Evolutionary conservation across 1,284 basidiomycete genomes (phyloP), one percentile per base, ranked within the genome.

Genomic region (Wolfiporia cocos): DNA sequence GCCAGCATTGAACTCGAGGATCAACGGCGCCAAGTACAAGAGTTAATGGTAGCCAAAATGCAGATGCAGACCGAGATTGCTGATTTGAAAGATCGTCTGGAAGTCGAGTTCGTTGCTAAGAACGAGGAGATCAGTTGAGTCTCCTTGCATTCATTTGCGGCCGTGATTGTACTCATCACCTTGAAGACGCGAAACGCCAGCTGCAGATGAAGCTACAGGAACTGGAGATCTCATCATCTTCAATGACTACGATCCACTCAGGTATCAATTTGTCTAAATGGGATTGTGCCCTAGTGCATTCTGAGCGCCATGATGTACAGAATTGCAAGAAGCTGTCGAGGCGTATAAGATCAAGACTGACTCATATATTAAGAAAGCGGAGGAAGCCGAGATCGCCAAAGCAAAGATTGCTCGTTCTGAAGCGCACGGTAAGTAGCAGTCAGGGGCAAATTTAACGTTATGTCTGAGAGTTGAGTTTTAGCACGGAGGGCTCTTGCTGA

Each of bases 331-430:
- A 39, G 76, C 75, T 3, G 67, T 86, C 19, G 76, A 83, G 50
- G 69, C 76, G 5, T 80, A 82, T 63, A 80, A 82, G 54, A 63
- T 71, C 18, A 86, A 87, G 56, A 72, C 78, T 22, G 70, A 74
- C 35, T 67, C 70, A 1, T 79, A 78, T 45, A 72, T 78, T 31
- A 71, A 73, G 41, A 73, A 74, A n/a, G 68, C 86, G 21, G 82
- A 89, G 60, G 75, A 76, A 15, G 72, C 78, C 3, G 86, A 89
- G 55, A 76, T 86, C 41, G 78, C 77, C 2, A 70, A 74, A 35
- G 80, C 75, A 5, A 86, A 81, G 51, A 70, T 76, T 17, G 71
- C 76, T 35, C 76, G 82, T 31, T 75, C 75, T 6, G 86, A 87
- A 61, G 71, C 74, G 3, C 68, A 75, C 53, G 70, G 85, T 86